phyloP scores from a whole-genome alignment of 768 basidiomycete genomes.

The Lactarius tabidus region DNA sequence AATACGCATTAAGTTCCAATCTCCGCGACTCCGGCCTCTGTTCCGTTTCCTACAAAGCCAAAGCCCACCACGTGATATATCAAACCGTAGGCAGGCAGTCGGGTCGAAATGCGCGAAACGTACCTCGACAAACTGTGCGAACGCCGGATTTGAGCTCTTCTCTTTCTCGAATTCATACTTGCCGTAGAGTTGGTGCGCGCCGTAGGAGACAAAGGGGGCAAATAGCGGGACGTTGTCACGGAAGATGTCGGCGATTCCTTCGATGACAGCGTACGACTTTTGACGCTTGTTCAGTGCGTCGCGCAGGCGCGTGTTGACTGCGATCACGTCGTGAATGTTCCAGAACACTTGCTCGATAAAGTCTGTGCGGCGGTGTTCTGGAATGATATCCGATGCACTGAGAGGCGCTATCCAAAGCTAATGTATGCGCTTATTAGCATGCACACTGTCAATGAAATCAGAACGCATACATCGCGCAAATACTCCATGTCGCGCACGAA shows the following conservation, averaged over 20 bases:
- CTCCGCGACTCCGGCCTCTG: slow-evolving; percentile 93
- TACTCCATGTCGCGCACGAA: slow-evolving; percentile 99
- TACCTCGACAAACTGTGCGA: slow-evolving; percentile 95
- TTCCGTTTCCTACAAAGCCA: slow-evolving; percentile 68
- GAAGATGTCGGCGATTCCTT: too few relatives aligned
- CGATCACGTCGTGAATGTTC: too few relatives aligned
- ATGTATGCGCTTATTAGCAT: too few relatives aligned
- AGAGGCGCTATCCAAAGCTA: slow-evolving; percentile 85
- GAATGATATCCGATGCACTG: slow-evolving; percentile 73
- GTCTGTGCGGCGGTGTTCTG: slow-evolving; percentile 67
- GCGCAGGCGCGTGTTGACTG: too few relatives aligned
- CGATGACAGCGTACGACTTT: too few relatives aligned
- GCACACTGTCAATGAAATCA: too few relatives aligned
- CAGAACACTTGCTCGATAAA: too few relatives aligned
- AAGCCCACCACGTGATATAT: slow-evolving; percentile 1
- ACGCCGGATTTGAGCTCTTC: slow-evolving; percentile 87
- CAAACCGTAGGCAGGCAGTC: neutral
- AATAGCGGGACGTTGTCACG: too few relatives aligned
- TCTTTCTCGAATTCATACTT: slow-evolving; percentile 99
- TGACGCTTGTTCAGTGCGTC: too few relatives aligned
- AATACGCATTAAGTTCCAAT: slow-evolving; percentile 92
- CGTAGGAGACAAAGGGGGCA: too few relatives aligned
- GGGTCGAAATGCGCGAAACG: slow-evolving; percentile 32
- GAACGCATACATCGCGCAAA: slow-evolving; percentile 69
- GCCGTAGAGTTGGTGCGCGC: slow-evolving; percentile 90